These are phyloP conservation scores for Capsella bursapastoris DNA, from an alignment of 345 rosid genomes.

Conservation along the genomic window DNA sequence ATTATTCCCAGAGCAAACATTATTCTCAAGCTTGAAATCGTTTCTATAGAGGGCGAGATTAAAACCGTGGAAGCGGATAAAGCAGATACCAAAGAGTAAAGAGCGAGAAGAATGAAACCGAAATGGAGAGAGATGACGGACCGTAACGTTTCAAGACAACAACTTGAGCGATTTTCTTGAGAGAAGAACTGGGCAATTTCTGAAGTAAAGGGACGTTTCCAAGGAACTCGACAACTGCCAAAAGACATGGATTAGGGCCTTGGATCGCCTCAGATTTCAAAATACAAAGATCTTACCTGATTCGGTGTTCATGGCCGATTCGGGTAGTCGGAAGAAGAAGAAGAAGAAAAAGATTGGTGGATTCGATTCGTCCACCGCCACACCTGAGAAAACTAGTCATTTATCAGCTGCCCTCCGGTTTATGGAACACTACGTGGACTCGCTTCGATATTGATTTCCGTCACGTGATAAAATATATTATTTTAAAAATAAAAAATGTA, in stretches of 20 bases:
- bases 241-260: neutral
- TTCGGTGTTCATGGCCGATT: constrained; percentile 51
- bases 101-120: neutral
- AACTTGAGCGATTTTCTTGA: constrained; percentile 64
- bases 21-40: too few species aligned
- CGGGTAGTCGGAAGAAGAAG: constrained; percentile 2
- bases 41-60: too few species aligned
- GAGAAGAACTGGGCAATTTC: constrained; percentile 76
- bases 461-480: too few species aligned
- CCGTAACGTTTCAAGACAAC: constrained; percentile 65
- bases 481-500: too few species aligned
- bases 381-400: too few species aligned
- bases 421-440: too few species aligned
- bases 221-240: constrained; percentile 72
- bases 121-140: constrained; percentile 30
- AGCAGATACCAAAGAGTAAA: too few species aligned
- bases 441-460: too few species aligned
- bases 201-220: constrained; percentile 83
- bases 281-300: constrained; percentile 42
- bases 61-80: too few species aligned
- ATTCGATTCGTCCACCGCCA: too few species aligned
- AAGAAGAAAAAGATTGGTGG: neutral
- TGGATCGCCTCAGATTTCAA: neutral
- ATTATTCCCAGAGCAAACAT: too few species aligned
- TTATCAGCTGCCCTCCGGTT: too few species aligned